Evolutionary conservation across 352 stramenopile species (phyloP).

Genomic region (Pythium sp.): DNA sequence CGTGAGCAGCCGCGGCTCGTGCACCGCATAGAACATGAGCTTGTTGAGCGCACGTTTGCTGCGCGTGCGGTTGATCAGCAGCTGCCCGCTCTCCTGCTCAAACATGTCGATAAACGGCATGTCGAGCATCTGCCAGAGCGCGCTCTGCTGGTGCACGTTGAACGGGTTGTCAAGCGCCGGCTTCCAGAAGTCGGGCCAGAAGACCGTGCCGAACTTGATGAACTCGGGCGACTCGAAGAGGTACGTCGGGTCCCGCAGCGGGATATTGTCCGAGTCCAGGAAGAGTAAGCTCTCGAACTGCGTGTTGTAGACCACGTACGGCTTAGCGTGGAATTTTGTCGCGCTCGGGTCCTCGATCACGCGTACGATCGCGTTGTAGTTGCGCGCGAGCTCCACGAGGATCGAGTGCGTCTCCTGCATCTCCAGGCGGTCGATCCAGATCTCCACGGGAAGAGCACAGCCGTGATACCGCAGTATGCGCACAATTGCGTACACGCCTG

Average conservation of each 20-base stretch:
- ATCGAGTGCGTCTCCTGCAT: slow-evolving; percentile 24
- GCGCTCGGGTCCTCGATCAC: slow-evolving; percentile 23
- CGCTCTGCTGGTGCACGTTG: slow-evolving; percentile 26
- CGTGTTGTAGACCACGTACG: slow-evolving; percentile 23
- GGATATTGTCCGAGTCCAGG: slow-evolving; percentile 33
- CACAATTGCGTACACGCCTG: slow-evolving; percentile 24
- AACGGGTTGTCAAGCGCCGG: slow-evolving; percentile 23
- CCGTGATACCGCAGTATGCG: slow-evolving; percentile 22
- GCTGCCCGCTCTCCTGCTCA: slow-evolving; percentile 36
- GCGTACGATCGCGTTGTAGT: slow-evolving; percentile 17
- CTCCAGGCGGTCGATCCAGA: slow-evolving; percentile 26
- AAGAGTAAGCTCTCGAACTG: slow-evolving; percentile 27
- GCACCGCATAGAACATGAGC: slow-evolving; percentile 46
- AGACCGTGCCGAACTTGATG: slow-evolving; percentile 22
- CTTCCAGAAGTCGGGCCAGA: slow-evolving; percentile 39
- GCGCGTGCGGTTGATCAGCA: slow-evolving; percentile 27
- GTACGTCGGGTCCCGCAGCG: slow-evolving; percentile 27
- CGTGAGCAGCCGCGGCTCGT: slow-evolving; percentile 33
- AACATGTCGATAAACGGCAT: slow-evolving; percentile 37
- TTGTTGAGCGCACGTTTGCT: slow-evolving; percentile 18
- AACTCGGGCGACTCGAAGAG: slow-evolving; percentile 26
- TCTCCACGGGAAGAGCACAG: slow-evolving; percentile 26
- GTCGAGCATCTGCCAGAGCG: slow-evolving; percentile 30
- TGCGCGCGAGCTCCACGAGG: slow-evolving; percentile 10
- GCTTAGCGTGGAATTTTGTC: slow-evolving; percentile 27